phyloP scores from a whole-genome alignment of 169 alveolate genomes.

The Plasmodium yoelii region DNA sequence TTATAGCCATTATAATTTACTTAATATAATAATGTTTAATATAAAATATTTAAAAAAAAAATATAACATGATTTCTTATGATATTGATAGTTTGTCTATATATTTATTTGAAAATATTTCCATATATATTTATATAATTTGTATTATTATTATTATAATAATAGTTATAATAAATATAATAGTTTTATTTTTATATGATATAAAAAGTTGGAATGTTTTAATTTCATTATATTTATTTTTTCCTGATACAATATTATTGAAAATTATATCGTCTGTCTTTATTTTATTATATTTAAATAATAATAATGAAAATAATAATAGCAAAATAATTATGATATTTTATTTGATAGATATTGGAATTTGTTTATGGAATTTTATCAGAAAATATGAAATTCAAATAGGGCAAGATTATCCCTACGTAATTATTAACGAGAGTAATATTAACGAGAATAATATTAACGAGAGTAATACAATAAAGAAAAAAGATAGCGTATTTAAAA shows the following conservation, averaged over 20 bases:
- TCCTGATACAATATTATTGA: not conserved
- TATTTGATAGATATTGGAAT: slow-evolving; percentile 19
- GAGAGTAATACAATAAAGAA: not conserved
- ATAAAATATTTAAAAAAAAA: slow-evolving; percentile 19
- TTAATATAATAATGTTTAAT: slow-evolving; percentile 26
- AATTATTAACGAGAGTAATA: slow-evolving; percentile 8
- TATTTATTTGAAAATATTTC: slow-evolving; percentile 23
- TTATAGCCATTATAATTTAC: slow-evolving; percentile 15
- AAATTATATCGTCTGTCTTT: slow-evolving; percentile 4
- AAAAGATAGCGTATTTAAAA: not conserved
- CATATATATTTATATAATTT: slow-evolving; percentile 17
- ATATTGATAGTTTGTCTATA: slow-evolving; percentile 26
- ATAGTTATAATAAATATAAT: slow-evolving; percentile 11
- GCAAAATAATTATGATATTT: slow-evolving; percentile 42
- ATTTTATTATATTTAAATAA: slow-evolving; percentile 50
- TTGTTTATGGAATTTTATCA: slow-evolving; percentile 16
- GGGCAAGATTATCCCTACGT: slow-evolving; percentile 17
- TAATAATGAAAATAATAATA: not conserved
- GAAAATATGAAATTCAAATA: slow-evolving; percentile 15
- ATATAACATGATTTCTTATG: slow-evolving; percentile 21
- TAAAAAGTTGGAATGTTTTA: slow-evolving; percentile 10
- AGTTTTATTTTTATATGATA: slow-evolving; percentile 13
- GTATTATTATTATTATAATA: slow-evolving; percentile 13
- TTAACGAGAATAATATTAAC: slow-evolving; percentile 5
- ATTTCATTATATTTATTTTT: slow-evolving; percentile 14